Percentiles rank a stretch among this genome's conserved stretches.
phyloP scores from a whole-genome alignment of 139 green algal genomes.

The Pseudopediastrum boryanum region DNA sequence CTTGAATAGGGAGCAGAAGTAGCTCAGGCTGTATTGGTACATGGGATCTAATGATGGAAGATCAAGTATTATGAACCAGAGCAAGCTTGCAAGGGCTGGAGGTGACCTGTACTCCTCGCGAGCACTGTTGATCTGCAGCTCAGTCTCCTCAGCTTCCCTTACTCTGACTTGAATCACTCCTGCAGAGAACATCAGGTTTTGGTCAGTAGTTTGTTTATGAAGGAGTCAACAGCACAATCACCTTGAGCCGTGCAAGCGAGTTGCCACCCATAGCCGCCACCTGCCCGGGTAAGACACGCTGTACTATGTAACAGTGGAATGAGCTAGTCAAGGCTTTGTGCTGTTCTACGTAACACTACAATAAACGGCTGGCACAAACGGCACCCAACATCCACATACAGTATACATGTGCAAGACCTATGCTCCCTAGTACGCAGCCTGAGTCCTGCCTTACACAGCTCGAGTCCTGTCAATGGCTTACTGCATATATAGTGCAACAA shows the following conservation, averaged over 20 bases:
- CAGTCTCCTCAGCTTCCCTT: constrained; percentile 81
- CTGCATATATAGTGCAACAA: background rate
- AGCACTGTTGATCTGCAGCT: constrained; percentile 77
- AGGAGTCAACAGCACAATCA: background rate
- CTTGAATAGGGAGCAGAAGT: constrained; percentile 78
- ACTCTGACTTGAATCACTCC: constrained; percentile 57
- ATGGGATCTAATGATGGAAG: constrained; percentile 77
- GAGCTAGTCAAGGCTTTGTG: too few species aligned
- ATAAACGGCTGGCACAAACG: too few species aligned
- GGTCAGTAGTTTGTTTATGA: too few species aligned
- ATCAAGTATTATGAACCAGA: constrained; percentile 87
- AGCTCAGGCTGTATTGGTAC: constrained; percentile 79
- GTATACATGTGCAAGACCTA: too few species aligned
- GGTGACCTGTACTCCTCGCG: constrained; percentile 79
- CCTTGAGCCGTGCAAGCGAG: background rate
- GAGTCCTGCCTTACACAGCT: background rate
- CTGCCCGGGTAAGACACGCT: too few species aligned
- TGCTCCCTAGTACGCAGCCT: background rate
- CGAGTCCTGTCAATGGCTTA: too few species aligned
- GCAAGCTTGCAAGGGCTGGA: constrained; percentile 63
- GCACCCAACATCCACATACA: too few species aligned
- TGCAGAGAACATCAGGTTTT: constrained; percentile 1
- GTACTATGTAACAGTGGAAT: too few species aligned
- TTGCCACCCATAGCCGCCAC: too few species aligned
- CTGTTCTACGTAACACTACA: too few species aligned